These are phyloP conservation scores for Starmerella stigmatis DNA, from an alignment of 805 yeast genomes.

Conservation along the genomic window DNA sequence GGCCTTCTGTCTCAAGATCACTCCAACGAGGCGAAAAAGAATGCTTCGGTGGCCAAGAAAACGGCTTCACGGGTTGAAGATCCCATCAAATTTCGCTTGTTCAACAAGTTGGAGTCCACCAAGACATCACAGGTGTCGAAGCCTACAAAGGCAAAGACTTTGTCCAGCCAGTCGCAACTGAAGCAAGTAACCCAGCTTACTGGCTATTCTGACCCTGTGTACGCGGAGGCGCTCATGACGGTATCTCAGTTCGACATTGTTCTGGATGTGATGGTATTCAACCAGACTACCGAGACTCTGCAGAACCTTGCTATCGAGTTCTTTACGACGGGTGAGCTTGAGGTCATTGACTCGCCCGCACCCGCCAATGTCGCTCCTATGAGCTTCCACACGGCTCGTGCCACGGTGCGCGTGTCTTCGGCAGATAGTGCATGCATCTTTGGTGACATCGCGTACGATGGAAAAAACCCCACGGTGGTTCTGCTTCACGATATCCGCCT, in stretches of 20 bases:
- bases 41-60: conserved; percentile 39
- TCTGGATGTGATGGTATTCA: conserved; percentile 83
- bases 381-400: conserved; percentile 82
- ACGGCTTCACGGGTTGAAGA: conserved; percentile 35
- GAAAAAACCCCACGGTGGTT: conserved; percentile 86
- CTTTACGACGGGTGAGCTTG: conserved; percentile 91
- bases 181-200: conserved; percentile 85
- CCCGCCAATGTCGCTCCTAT: conserved; percentile 93
- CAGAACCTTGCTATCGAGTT: conserved; percentile 88
- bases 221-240: conserved; percentile 92
- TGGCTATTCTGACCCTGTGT: conserved; percentile 97
- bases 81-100: conserved; percentile 24
- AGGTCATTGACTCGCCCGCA: conserved; percentile 83
- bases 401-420: conserved; percentile 86
- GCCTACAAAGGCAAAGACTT: neutral
- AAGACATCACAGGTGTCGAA: too few species aligned
- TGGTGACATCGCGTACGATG: conserved; percentile 94
- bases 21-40: conserved; percentile 22
- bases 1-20: conserved; percentile 49
- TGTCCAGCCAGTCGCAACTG: conserved; percentile 51
- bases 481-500: conserved; percentile 90
- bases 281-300: conserved; percentile 82
- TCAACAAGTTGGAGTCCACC: conserved; percentile 15
- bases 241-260: conserved; percentile 97
- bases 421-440: conserved; percentile 98